Base-by-base conservation (phyloP, 2,329 filamentous ascomycete species). In the Huntiella moniliformis region DNA sequence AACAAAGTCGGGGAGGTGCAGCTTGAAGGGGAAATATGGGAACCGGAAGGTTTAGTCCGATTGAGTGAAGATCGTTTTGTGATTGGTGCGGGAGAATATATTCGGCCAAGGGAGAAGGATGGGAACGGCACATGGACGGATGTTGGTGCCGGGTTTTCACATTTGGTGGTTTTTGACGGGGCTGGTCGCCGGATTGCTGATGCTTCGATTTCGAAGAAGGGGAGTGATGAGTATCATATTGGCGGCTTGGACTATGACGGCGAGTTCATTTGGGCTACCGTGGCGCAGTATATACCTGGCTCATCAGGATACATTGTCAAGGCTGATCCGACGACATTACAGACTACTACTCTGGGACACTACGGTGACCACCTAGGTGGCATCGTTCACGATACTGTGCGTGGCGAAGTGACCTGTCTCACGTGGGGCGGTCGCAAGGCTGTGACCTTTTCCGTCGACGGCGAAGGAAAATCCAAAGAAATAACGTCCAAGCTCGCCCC, bases 41-140 rank as follows among this genome's bases (percentile, higher is more conserved):
- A 70, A 47, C 67, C 67, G 1, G 67, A 70, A 49, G 66, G 67
- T 3, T 62, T 70, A 40, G 60, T 67, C 10, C 60, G 63, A 3
- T 51, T 69, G 1, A 58, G 61, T 5, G 51, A 58, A 15, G 58
- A 67, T 37, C 63, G 65, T 12, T 67, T 63, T 46, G 58, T 68
- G 49, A 58, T 70, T 35, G 63, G 61, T 16, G 60, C 62, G 7
- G 65, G 63, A 13, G 61, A 68, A 52, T 68, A 64, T 52, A 66
- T 59, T 3, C 42, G 38, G 17, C 48, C 51, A 6, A 44, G 1
- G 11, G 62, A 61, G 49, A 57, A 60, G 51, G 65, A 66, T 55
- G 63, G 67, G 55, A 69, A 69, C 33, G 70, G 69, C 4, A 73
- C 67, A 2, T 68, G 73, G 51, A 60, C 65, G 17, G 62, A 59